Evolutionary conservation across 176 grass and related monocot genomes (phyloP).

Genomic region (Musa itinerans): DNA sequence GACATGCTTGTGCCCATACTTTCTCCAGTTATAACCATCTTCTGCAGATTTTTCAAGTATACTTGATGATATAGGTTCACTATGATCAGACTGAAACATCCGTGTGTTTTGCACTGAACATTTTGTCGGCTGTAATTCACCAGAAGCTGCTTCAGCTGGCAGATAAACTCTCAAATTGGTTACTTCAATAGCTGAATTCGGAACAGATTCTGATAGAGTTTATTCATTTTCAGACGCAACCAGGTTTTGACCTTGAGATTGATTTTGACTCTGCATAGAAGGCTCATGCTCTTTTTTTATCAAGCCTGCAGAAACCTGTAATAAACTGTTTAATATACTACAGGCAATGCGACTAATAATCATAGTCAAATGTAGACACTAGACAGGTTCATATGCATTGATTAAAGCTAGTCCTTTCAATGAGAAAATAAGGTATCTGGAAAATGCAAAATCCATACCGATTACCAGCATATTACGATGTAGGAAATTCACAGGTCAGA

Average conservation of each 20-base stretch:
- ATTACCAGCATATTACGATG: not conserved
- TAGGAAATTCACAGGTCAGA: too few relatives aligned
- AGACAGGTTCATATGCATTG: not conserved
- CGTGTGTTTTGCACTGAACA: not conserved
- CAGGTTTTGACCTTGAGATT: not conserved
- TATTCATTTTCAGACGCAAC: not conserved
- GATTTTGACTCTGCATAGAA: not conserved
- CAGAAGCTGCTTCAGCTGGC: not conserved
- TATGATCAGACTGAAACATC: not conserved
- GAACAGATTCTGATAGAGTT: not conserved
- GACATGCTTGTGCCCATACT: constrained; percentile 55
- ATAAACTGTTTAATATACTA: not conserved
- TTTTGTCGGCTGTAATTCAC: not conserved
- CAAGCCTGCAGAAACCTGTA: not conserved
- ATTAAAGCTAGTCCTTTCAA: not conserved
- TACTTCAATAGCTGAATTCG: not conserved
- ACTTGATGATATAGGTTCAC: not conserved
- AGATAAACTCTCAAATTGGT: not conserved
- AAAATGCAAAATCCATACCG: not conserved
- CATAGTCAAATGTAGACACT: too few relatives aligned
- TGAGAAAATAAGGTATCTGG: not conserved
- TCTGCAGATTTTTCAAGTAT: constrained; percentile 10
- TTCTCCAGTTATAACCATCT: constrained; percentile 18
- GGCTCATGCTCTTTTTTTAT: not conserved
- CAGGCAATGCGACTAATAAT: not conserved